These are phyloP conservation scores for Prunus yedoensis DNA, from an alignment of 331 rosid species.

Conservation along the genomic window DNA sequence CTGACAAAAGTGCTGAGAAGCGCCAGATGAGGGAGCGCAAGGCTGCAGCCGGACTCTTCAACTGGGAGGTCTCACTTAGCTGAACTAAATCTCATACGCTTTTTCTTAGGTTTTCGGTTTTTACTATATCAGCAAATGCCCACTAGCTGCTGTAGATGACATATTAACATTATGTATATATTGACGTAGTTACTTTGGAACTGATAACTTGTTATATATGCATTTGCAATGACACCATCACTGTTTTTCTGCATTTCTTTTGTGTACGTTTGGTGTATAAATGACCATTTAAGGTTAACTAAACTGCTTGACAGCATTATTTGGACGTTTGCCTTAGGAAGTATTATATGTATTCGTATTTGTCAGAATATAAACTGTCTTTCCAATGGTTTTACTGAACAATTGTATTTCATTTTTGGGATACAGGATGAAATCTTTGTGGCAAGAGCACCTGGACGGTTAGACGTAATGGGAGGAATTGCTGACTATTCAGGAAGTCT, in stretches of 20 bases:
- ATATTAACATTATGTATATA: background rate
- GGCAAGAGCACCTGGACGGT: constrained; percentile 96
- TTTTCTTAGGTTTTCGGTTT: background rate
- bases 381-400: background rate
- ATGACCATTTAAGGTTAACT: background rate
- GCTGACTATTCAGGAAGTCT: constrained; percentile 99
- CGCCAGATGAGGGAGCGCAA: constrained; percentile 70
- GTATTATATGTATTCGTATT: background rate
- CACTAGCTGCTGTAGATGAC: constrained; percentile 1
- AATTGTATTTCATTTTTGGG: constrained; percentile 1
- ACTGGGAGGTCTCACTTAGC: constrained; percentile 69
- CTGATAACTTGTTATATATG: background rate
- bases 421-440: constrained; percentile 88
- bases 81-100: constrained; percentile 10
- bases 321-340: background rate
- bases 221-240: background rate
- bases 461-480: constrained; percentile 98
- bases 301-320: background rate
- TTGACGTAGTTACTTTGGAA: background rate
- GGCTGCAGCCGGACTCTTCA: constrained; percentile 95
- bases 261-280: background rate
- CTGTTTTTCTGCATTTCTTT: background rate
- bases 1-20: constrained; percentile 46
- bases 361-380: background rate
- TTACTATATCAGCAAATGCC: background rate